Evolutionary conservation across 306 rosid species (phyloP).

Genomic region (Begonia loranthoides): DNA sequence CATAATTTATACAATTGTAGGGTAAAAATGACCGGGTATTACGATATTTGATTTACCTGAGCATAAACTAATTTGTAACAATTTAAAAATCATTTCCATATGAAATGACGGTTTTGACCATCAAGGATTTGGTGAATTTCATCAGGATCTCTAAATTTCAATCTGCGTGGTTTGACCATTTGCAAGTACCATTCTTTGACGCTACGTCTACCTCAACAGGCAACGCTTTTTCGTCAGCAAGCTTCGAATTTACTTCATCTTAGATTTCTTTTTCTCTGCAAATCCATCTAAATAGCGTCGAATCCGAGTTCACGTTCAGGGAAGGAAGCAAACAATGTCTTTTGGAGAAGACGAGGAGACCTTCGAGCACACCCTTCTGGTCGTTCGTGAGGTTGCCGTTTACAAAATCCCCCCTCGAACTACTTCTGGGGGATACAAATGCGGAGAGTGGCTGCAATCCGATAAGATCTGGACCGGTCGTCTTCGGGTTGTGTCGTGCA

Average conservation of each 20-base stretch:
- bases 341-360: slow-evolving; percentile 74
- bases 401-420: slow-evolving; percentile 90
- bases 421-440: slow-evolving; percentile 91
- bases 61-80: too few species aligned
- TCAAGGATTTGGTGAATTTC: too few species aligned
- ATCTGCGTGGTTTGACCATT: slow-evolving; percentile 18
- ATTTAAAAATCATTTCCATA: too few species aligned
- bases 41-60: too few species aligned
- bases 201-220: slow-evolving; percentile 25
- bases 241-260: slow-evolving; percentile 25
- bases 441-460: slow-evolving; percentile 99
- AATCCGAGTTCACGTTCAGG: neutral
- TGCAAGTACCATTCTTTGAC: slow-evolving; percentile 15
- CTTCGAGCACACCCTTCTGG: slow-evolving; percentile 91
- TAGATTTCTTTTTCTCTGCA: slow-evolving; percentile 8
- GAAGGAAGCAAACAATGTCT: slow-evolving; percentile 50
- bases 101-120: too few species aligned
- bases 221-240: too few species aligned
- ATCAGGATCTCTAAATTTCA: too few species aligned
- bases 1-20: too few species aligned
- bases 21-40: too few species aligned
- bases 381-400: slow-evolving; percentile 90
- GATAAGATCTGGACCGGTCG: slow-evolving; percentile 98
- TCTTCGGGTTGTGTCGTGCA: slow-evolving; percentile 78
- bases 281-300: slow-evolving; percentile 6